Conservation (phyloP, 108 stramenopile species). For the Cyclotella sp. region DNA sequence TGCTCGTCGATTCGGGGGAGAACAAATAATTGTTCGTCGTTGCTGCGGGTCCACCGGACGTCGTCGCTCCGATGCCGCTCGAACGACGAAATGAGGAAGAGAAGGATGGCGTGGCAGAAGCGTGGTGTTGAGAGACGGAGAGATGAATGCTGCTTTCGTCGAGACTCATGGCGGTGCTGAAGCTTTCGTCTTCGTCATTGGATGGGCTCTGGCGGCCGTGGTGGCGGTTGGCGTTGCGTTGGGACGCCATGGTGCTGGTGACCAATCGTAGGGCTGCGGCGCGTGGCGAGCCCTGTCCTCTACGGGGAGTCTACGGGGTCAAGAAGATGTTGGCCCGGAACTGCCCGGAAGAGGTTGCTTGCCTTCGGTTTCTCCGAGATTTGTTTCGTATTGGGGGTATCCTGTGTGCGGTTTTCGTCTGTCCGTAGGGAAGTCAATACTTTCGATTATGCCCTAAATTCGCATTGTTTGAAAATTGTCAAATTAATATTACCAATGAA, state of each 20-base stretch:
- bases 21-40: not conserved
- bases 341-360: too few relatives aligned
- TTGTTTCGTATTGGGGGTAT: too few relatives aligned
- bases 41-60: not conserved
- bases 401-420: too few relatives aligned
- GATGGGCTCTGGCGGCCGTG: not conserved
- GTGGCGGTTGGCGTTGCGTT: not conserved
- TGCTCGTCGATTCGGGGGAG: conserved; percentile 1
- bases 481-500: too few relatives aligned
- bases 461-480: too few relatives aligned
- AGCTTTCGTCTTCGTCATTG: conserved; percentile 17
- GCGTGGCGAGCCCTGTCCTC: too few relatives aligned
- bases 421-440: too few relatives aligned
- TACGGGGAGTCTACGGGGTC: too few relatives aligned
- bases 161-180: conserved; percentile 47
- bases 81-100: not conserved
- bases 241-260: not conserved
- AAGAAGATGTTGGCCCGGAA: too few relatives aligned
- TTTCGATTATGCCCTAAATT: too few relatives aligned
- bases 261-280: not conserved
- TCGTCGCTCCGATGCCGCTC: not conserved
- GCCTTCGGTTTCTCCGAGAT: too few relatives aligned
- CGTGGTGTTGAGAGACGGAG: conserved; percentile 16
- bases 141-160: conserved; percentile 31
- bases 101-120: not conserved